Base-by-base conservation (phyloP, 2,329 filamentous ascomycete genomes). In the Mycosphaerella sp. region DNA sequence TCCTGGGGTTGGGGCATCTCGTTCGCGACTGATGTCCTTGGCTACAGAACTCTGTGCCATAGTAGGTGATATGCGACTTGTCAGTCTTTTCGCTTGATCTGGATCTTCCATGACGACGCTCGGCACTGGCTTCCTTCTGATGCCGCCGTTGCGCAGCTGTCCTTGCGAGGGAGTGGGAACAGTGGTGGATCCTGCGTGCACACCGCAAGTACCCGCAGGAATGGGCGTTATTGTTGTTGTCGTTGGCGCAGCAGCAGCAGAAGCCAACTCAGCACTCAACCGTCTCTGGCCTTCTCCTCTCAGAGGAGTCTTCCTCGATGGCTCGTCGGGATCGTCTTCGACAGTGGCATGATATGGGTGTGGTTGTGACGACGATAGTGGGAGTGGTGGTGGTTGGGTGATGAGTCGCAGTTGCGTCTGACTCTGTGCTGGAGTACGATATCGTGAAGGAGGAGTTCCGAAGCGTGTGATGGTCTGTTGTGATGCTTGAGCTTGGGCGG, bases 1-100 rank as follows among this genome's bases (percentile, higher is more conserved):
- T 8, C 85, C 88, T 0, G 90, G 90, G 0, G 88, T 92, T 2
- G 78, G 75, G 10, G 76, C 73, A 48, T 73, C 73, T 45, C 48
- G 42, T 48, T 67, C 66, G 11, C 65, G 63, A 39, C 61, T 59
- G 31, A 69, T 59, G 26, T 66, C 66, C 45, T 60, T 48, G 6
- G 66, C 63, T 5, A 63, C 63, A 12, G 66, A 68, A 58, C 68
- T 69, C 39, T 64, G 56, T 7, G 64, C 62, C n/a, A 44, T 38
- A 0, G 56, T 55, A 8, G 61, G 62, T 17, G 61, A 63, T 47
- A 61, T 62, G 23, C 57, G 53, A 9, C 38, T 50, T 38, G 34
- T n/a, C 4, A 26, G 38, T 11, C 26, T 51, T 40, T 50, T 50
- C 7, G 48, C 26, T n/a, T 38, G 43, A 14, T 31, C n/a, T 31